Evolutionary conservation across 192 early-diverging fungal genomes (phyloP), one percentile per base, ranked within the genome.

Genomic region (Coemansia sp.): DNA sequence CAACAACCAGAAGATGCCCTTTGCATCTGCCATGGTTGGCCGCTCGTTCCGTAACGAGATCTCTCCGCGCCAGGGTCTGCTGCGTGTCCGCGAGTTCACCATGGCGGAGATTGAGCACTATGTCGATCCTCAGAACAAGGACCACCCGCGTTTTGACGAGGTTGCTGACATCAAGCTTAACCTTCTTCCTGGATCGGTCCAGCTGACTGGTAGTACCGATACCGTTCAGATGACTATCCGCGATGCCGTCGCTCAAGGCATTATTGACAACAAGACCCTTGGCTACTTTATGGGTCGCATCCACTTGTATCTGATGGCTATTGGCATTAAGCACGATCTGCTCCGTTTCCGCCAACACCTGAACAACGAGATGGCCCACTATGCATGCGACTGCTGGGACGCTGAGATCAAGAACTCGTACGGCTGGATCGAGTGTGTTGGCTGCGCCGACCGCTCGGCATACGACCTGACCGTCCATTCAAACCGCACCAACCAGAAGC

Each of bases 51-150:
- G 97, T 70, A 99, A 99, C 67, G 97, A 99, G 73, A 99, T 99
- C 56, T 92, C 93, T 21, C 97, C 97, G 37, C 86, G 95, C 43
- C 84, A 87, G 42, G 97, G 97, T 61, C 81, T 99, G 15, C 80
- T 99, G 56, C 89, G 97, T 58, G 95, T 99, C 57, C 87, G 92
- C 78, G 95, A 97, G 75, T 98, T 98, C 71, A 93, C 91, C 18
- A 95, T 98, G 95, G 93, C 93, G 25, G 97, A 99, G 77, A 93
- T 99, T 75, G 97, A 99, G 76, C 97, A 99, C 83, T 99, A 91
- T 62, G 97, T 99, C 5, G 94, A 99, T 67, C 95, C 97, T 2
- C 48, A 64, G 19, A 87, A 91, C 73, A 99, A 99, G 85, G 67
- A 89, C 42, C 97, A 99, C 78, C 71, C 88, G 19, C 88, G 93